phyloP scores from a whole-genome alignment of 495 filamentous ascomycete genomes.

The Penicillium flavigenum region DNA sequence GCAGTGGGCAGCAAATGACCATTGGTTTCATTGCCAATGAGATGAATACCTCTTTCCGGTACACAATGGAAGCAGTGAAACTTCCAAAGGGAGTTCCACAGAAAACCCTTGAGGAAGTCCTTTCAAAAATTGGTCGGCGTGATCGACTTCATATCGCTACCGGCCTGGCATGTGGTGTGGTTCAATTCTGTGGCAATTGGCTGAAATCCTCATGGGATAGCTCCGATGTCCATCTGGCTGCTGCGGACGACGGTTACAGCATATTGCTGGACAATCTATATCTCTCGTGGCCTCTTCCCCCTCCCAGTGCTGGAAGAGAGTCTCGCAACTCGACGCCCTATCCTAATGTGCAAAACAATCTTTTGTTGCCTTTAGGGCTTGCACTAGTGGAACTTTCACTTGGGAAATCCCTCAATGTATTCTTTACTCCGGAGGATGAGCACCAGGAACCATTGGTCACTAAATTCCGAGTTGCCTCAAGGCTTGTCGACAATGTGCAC shows the following conservation, averaged over 20 bases:
- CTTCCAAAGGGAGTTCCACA: not conserved
- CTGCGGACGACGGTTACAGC: conserved; percentile 4
- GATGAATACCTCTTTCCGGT: conserved; percentile 1
- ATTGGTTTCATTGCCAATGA: conserved; percentile 18
- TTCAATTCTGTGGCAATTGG: conserved; percentile 37
- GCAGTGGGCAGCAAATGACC: not conserved
- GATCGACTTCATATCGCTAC: conserved; percentile 36
- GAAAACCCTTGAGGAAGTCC: conserved; percentile 8
- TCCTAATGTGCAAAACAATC: conserved; percentile 18
- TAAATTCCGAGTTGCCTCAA: conserved; percentile 24
- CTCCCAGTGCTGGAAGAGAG: not conserved
- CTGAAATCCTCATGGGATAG: conserved; percentile 30
- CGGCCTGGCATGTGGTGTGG: conserved; percentile 36
- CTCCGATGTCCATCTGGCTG: conserved; percentile 17
- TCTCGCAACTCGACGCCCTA: not conserved
- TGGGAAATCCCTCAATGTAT: conserved; percentile 25
- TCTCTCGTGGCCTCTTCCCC: conserved; percentile 16
- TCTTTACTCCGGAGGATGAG: conserved; percentile 22
- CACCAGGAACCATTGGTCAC: conserved; percentile 19
- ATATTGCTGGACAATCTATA: conserved; percentile 14
- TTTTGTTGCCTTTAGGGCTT: conserved; percentile 31
- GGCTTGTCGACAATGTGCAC: conserved; percentile 28
- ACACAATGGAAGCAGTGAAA: conserved; percentile 10
- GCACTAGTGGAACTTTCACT: conserved; percentile 41
- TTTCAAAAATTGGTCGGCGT: conserved; percentile 19